phyloP scores from a whole-genome alignment of 2,329 filamentous ascomycete genomes.

The Aspergillus fijiensis region DNA sequence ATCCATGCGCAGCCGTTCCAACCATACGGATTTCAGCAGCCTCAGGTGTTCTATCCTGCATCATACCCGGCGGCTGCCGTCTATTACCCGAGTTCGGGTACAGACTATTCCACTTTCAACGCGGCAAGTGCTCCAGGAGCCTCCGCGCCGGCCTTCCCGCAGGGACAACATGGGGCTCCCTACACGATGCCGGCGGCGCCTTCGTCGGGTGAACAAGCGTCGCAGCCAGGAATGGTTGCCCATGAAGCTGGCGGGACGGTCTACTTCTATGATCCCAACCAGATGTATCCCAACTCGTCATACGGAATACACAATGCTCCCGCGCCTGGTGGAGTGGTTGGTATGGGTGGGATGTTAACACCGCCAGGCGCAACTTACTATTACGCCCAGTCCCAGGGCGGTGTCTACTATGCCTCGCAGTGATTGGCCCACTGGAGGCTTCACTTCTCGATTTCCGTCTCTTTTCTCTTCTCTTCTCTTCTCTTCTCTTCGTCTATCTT shows the following conservation, averaged over 20 bases:
- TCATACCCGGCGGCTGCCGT: constrained; percentile 60
- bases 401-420: constrained; percentile 59
- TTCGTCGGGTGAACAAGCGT: constrained; percentile 36
- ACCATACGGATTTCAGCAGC: constrained; percentile 63
- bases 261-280: constrained; percentile 85
- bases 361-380: constrained; percentile 55
- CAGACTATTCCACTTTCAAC: constrained; percentile 45
- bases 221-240: constrained; percentile 61
- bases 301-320: constrained; percentile 53
- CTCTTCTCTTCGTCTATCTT: constrained; percentile 17
- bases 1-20: constrained; percentile 91
- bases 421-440: constrained; percentile 11
- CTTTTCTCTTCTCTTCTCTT: constrained; percentile 20
- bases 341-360: constrained; percentile 80
- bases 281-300: constrained; percentile 57
- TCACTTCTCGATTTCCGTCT: constrained; percentile 8
- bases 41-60: constrained; percentile 59
- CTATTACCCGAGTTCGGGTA: constrained; percentile 62
- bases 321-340: constrained; percentile 56
- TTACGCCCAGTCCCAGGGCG: constrained; percentile 57
- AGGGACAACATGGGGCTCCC: constrained; percentile 48
- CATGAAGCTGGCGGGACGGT: constrained; percentile 96
- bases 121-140: constrained; percentile 48
- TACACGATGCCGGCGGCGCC: constrained; percentile 34
- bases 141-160: constrained; percentile 58